These are phyloP conservation scores for Fonsecaea multimorphosa DNA, from an alignment of 2,329 filamentous ascomycete species.

Conservation along the genomic window DNA sequence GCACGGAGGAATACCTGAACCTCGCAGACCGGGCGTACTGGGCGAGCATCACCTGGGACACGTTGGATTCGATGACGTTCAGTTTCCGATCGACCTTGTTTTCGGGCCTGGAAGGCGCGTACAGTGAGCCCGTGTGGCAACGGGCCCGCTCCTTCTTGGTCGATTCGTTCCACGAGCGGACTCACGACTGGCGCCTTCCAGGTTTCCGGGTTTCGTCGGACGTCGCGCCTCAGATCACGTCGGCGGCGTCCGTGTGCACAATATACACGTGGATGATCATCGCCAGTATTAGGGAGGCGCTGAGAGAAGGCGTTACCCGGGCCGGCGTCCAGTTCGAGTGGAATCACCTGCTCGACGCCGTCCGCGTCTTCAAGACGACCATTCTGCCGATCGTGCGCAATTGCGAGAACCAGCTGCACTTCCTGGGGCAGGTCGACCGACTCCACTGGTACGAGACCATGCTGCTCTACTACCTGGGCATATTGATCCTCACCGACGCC, in stretches of 20 bases:
- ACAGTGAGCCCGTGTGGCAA: constrained; percentile 40
- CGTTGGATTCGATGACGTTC: constrained; percentile 49
- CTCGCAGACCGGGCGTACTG: constrained; percentile 51
- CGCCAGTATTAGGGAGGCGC: constrained; percentile 42
- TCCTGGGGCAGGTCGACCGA: constrained; percentile 41
- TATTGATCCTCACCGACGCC: constrained; percentile 40
- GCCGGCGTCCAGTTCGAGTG: constrained; percentile 39
- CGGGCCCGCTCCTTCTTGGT: constrained; percentile 39
- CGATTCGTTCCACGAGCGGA: constrained; percentile 38
- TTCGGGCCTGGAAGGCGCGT: constrained; percentile 45
- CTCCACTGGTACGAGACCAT: constrained; percentile 42
- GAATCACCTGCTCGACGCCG: constrained; percentile 38
- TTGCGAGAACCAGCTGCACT: constrained; percentile 43
- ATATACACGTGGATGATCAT: constrained; percentile 42
- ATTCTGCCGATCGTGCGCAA: constrained; percentile 39
- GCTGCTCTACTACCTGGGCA: constrained; percentile 42
- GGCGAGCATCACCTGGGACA: constrained; percentile 52
- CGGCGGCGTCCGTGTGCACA: constrained; percentile 40
- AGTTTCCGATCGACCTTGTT: constrained; percentile 49
- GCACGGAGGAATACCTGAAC: constrained; percentile 45
- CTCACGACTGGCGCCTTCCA: constrained; percentile 38
- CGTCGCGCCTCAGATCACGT: constrained; percentile 41
- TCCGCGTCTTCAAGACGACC: constrained; percentile 41
- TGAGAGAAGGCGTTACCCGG: constrained; percentile 43
- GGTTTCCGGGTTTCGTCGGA: constrained; percentile 41